Evolutionary conservation across 2,329 filamentous ascomycete species (phyloP).

Genomic region (Raffaelea deltoideospora): DNA sequence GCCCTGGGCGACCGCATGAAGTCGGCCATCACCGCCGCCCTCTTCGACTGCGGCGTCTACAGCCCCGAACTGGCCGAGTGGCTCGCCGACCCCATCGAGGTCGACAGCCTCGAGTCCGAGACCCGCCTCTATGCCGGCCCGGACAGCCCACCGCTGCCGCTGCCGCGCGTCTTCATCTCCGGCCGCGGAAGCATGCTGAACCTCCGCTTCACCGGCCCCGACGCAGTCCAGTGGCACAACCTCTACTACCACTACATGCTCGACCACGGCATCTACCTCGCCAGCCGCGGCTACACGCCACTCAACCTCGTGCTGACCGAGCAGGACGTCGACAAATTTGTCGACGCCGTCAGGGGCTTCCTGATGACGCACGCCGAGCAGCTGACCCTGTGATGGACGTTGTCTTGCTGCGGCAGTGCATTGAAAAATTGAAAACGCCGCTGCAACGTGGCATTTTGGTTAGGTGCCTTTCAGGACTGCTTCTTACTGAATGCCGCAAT

Average conservation of each 20-base stretch:
- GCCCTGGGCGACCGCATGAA: slow-evolving; percentile 16
- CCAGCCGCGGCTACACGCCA: slow-evolving; percentile 11
- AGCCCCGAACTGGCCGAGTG: slow-evolving; percentile 4
- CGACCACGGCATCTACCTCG: slow-evolving; percentile 12
- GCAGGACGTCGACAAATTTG: slow-evolving; percentile 10
- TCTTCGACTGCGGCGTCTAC: slow-evolving; percentile 14
- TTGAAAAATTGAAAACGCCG: too few species aligned
- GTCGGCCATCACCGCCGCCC: slow-evolving; percentile 13
- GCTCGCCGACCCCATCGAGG: slow-evolving; percentile 4
- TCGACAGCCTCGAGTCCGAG: slow-evolving; percentile 4
- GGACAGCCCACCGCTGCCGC: slow-evolving; percentile 1
- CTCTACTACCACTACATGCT: slow-evolving; percentile 14
- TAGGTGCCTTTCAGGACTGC: too few species aligned
- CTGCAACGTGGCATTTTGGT: too few species aligned
- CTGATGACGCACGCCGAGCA: slow-evolving; percentile 1
- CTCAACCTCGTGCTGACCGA: slow-evolving; percentile 12
- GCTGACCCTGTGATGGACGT: not conserved
- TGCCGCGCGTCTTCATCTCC: slow-evolving; percentile 8
- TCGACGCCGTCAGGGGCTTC: slow-evolving; percentile 6
- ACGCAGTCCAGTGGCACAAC: slow-evolving; percentile 8
- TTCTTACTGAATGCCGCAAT: too few species aligned
- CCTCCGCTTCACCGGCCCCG: slow-evolving; percentile 22
- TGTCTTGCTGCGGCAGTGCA: too few species aligned
- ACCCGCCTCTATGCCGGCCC: slow-evolving; percentile 2
- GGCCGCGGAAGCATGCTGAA: slow-evolving; percentile 17